Evolutionary conservation across 1,284 basidiomycete genomes (phyloP).

Genomic region (Ustanciosporium gigantosporum): DNA sequence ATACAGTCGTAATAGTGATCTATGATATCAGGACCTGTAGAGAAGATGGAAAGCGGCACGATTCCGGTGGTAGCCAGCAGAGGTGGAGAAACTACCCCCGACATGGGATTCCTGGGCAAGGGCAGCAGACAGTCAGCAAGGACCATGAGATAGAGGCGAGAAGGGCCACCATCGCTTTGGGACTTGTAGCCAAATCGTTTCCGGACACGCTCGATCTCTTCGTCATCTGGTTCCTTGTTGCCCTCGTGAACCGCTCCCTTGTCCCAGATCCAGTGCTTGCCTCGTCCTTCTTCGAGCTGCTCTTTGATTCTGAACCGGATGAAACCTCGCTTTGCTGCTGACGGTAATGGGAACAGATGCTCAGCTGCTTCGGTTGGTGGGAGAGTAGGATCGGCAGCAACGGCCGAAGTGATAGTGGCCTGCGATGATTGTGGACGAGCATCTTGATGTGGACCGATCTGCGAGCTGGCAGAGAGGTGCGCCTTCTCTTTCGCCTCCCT

Average conservation of each 20-base stretch:
- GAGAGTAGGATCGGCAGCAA: constrained; percentile 45
- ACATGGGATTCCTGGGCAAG: constrained; percentile 48
- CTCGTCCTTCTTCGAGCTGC: constrained; percentile 50
- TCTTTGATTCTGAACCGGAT: constrained; percentile 55
- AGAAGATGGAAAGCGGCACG: constrained; percentile 57
- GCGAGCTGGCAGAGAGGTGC: constrained; percentile 29
- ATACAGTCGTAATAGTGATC: constrained; percentile 60
- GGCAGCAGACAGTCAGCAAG: constrained; percentile 56
- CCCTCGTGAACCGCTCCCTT: constrained; percentile 48
- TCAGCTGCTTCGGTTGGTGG: constrained; percentile 43
- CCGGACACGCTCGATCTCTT: constrained; percentile 51
- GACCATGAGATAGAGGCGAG: constrained; percentile 55
- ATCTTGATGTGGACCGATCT: constrained; percentile 25
- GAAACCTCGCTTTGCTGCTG: constrained; percentile 43
- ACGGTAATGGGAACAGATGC: constrained; percentile 44
- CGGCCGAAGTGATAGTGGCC: constrained; percentile 55
- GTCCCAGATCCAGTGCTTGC: constrained; percentile 56
- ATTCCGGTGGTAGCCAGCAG: constrained; percentile 58
- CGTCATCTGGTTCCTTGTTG: constrained; percentile 50
- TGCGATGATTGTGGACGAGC: constrained; percentile 31
- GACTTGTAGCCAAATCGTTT: constrained; percentile 44
- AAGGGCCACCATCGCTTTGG: constrained; percentile 44
- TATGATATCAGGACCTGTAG: constrained; percentile 59
- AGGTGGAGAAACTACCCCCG: constrained; percentile 56
- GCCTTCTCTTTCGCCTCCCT: constrained; percentile 21